phyloP scores from a whole-genome alignment of 208 protist species.

The Wallacemonas sp. region DNA sequence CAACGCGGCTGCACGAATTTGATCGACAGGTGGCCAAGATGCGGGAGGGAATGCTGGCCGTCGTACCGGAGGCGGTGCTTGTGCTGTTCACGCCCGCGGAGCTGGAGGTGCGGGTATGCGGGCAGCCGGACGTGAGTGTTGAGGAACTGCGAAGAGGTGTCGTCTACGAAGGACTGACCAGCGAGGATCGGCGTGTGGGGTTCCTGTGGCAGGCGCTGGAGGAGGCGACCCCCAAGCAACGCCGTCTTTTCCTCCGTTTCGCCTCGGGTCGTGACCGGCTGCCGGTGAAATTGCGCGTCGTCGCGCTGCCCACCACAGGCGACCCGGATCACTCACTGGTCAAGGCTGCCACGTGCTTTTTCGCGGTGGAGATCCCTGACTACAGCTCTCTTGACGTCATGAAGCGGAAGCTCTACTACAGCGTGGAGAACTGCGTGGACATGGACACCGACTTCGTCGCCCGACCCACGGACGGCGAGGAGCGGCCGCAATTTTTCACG shows the following conservation, averaged over 20 bases:
- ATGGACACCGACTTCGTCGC: constrained; percentile 95
- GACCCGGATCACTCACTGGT: constrained; percentile 89
- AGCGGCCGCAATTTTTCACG: constrained; percentile 71
- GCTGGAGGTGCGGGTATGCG: constrained; percentile 88
- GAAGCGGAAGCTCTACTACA: constrained; percentile 94
- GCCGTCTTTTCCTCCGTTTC: constrained; percentile 90
- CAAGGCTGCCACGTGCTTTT: constrained; percentile 95
- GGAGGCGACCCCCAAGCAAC: constrained; percentile 78
- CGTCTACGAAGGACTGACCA: constrained; percentile 80
- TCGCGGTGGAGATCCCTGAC: constrained; percentile 93
- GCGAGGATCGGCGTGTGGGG: constrained; percentile 82
- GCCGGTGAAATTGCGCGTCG: constrained; percentile 80
- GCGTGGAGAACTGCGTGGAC: constrained; percentile 93
- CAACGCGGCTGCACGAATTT: constrained; percentile 81
- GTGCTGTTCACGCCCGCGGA: constrained; percentile 84
- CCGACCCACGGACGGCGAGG: constrained; percentile 69
- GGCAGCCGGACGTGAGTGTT: constrained; percentile 87
- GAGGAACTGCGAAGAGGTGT: constrained; percentile 79
- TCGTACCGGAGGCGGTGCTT: constrained; percentile 85
- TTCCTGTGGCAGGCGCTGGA: constrained; percentile 90
- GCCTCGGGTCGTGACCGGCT: constrained; percentile 88
- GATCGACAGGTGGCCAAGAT: constrained; percentile 74
- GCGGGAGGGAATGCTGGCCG: constrained; percentile 76
- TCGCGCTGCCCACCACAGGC: constrained; percentile 60
- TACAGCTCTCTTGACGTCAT: constrained; percentile 94